phyloP scores from a whole-genome alignment of 2,329 filamentous ascomycete genomes.

The Monilinia aucupariae region DNA sequence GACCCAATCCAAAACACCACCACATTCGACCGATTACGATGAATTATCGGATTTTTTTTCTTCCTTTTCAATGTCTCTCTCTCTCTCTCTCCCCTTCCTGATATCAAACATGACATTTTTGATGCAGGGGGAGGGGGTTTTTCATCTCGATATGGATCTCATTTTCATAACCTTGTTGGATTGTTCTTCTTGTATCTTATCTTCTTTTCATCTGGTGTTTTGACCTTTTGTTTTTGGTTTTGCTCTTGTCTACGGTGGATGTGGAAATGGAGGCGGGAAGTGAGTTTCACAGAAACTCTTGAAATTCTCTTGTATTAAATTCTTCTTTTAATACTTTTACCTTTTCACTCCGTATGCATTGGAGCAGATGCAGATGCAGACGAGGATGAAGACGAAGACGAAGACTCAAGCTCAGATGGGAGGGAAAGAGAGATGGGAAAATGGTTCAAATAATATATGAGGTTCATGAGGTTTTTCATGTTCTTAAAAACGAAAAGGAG shows the following conservation, averaged over 20 bases:
- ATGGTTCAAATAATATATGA: constrained; percentile 2
- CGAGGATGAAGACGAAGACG: background rate
- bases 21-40: constrained; percentile 4
- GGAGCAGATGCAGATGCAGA: background rate
- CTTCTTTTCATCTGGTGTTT: constrained; percentile 3
- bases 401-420: constrained; percentile 7
- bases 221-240: background rate
- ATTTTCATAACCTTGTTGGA: background rate
- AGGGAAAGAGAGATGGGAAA: background rate
- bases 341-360: background rate
- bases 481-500: too few species aligned
- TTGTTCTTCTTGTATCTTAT: constrained; percentile 14
- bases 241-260: background rate
- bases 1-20: constrained; percentile 9
- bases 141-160: background rate
- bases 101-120: constrained; percentile 1
- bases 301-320: constrained; percentile 2
- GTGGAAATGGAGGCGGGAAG: constrained; percentile 3
- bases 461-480: constrained; percentile 5
- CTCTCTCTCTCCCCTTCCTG: too few species aligned
- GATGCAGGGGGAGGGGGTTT: constrained; percentile 3
- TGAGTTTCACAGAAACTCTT: background rate
- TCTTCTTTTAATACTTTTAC: too few species aligned
- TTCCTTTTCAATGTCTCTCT: constrained; percentile 5
- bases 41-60: constrained; percentile 13